Evolutionary conservation across 352 stramenopile species (phyloP), one percentile per base, ranked within the genome.

Genomic region (Phytophthora podocarpi): DNA sequence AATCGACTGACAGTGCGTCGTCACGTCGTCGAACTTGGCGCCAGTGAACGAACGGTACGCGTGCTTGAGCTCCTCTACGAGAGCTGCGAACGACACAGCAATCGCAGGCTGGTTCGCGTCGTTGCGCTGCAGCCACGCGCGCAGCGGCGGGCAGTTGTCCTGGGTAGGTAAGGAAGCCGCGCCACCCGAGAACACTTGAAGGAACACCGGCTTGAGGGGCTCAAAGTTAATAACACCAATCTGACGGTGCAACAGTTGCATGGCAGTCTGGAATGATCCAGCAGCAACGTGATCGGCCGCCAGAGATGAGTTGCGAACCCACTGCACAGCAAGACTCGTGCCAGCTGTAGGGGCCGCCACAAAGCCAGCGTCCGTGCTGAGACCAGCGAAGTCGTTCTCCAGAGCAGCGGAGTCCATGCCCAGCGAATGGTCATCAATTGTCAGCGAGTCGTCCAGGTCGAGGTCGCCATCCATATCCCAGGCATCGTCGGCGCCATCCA

Each of bases 161-260:
- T 98, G 90, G 12, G 89, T 93, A 2, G 91, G 88, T 40, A 98
- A 52, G 10, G 78, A 95, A n/a, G 82, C 80, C 16, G 78, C 52
- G 13, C 85, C 82, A 48, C 91, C 92, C 28, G 86, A 83, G 70
- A 91, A 97, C 11, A 96, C 74, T 20, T 84, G 77, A 42, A 97
- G 50, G 64, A 98, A 97, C 41, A 90, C 79, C 1, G 83, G 72
- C 78, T 98, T 97, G 28, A 99, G 75, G n/a, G 91, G 83, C 52
- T 91, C 85, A 57, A 99, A 99, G 69, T 99, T 98, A 59, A 98
- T 97, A 1, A 98, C 95, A 28, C 97, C 97, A 69, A 99, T 99
- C 84, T 99, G 98, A 18, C 97, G 90, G 73, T 99, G 97, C 55
- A 99, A 84, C 42, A 99, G 73, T 70, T 99, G 93, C 92, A 99